These are phyloP conservation scores for Sporothrix variecibatus DNA, from an alignment of 2,329 filamentous ascomycete genomes.

Conservation along the genomic window DNA sequence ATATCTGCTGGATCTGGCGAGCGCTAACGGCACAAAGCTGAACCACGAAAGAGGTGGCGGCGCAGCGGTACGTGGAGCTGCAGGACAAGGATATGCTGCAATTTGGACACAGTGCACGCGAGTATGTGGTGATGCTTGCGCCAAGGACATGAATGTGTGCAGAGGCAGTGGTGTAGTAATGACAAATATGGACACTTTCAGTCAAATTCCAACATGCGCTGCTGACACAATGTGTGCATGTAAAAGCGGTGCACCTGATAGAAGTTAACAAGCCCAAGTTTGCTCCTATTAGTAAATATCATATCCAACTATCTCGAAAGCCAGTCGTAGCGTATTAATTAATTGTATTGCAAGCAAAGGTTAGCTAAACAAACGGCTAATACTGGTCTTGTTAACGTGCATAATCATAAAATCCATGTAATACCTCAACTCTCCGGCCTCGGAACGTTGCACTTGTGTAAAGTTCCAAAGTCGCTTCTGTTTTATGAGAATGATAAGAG, in stretches of 20 bases:
- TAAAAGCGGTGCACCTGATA: neutral
- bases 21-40: slow-evolving; percentile 83
- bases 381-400: no score
- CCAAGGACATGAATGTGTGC: slow-evolving; percentile 44
- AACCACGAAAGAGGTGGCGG: slow-evolving; percentile 75
- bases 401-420: no score
- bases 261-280: no score
- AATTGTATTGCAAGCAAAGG: no score
- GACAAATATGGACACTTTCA: neutral
- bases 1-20: slow-evolving; percentile 92
- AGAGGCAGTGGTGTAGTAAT: neutral
- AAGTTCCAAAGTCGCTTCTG: no score
- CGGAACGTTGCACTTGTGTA: no score
- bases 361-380: no score
- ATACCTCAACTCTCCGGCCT: no score
- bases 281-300: neutral
- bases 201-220: neutral
- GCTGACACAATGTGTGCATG: neutral
- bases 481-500: no score
- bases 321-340: no score
- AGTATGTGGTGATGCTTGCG: slow-evolving; percentile 92
- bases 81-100: slow-evolving; percentile 84
- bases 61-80: slow-evolving; percentile 81
- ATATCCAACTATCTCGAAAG: neutral
- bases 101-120: slow-evolving; percentile 84